These are phyloP conservation scores for Selenicereus undatus DNA, from an alignment of 148 eudicot species.

Conservation along the genomic window DNA sequence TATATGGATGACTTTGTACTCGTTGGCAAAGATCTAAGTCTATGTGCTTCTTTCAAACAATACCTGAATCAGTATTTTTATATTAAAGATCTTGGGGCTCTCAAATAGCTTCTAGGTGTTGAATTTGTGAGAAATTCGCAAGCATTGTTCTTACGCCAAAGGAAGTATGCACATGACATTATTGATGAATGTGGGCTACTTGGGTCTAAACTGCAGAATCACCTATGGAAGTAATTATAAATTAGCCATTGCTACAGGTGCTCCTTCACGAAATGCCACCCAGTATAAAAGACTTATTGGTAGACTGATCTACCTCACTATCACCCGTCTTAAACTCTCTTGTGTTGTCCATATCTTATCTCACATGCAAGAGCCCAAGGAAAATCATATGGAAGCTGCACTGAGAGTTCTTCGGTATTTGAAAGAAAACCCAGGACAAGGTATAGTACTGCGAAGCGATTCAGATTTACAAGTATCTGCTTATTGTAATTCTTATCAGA, in stretches of 20 bases:
- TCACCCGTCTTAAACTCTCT: neutral
- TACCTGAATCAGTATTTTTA: too few relatives aligned
- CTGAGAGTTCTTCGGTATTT: neutral
- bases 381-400: neutral
- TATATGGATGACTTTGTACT: neutral
- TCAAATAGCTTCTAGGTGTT: neutral
- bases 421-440: neutral
- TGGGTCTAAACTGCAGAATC: neutral
- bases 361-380: neutral
- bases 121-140: neutral
- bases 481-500: too few relatives aligned
- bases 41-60: neutral
- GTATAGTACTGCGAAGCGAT: neutral
- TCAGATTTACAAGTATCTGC: neutral
- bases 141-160: neutral
- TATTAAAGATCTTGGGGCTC: neutral
- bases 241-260: neutral
- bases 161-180: neutral
- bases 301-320: neutral
- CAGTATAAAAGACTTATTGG: neutral
- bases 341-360: neutral
- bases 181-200: neutral
- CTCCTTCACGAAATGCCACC: neutral
- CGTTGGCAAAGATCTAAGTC: neutral
- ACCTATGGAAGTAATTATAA: neutral